Conservation (phyloP, 805 yeast species). For the Myxozyma nipponensis region DNA sequence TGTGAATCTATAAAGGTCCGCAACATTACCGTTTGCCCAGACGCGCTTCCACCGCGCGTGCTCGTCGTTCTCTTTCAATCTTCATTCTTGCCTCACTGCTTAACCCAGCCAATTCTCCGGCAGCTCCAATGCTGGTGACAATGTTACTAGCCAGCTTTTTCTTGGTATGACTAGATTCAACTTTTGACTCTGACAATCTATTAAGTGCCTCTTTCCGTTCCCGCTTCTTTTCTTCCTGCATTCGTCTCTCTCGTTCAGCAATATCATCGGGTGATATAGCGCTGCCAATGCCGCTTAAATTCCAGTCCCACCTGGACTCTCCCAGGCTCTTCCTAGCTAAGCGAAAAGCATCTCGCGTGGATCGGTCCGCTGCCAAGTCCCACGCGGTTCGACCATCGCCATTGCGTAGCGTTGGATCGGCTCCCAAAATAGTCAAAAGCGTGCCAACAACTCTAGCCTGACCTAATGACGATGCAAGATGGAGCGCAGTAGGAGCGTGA, state of each 20-base stretch:
- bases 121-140: constrained; percentile 29
- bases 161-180: constrained; percentile 15
- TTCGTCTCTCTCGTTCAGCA: constrained; percentile 28
- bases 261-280: constrained; percentile 42
- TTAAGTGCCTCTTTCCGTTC: constrained; percentile 30
- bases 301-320: constrained; percentile 69
- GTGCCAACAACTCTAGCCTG: constrained; percentile 60
- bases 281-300: constrained; percentile 56
- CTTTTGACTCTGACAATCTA: constrained; percentile 6
- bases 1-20: too few relatives aligned
- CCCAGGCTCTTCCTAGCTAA: constrained; percentile 65
- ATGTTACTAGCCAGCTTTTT: constrained; percentile 28
- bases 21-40: not conserved
- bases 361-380: constrained; percentile 53
- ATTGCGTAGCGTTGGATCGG: constrained; percentile 62
- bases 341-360: constrained; percentile 53
- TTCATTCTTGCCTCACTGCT: constrained; percentile 69
- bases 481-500: constrained; percentile 69
- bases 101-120: constrained; percentile 44
- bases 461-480: constrained; percentile 69
- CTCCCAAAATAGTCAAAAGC: constrained; percentile 58
- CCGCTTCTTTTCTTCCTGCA: constrained; percentile 8
- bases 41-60: constrained; percentile 94
- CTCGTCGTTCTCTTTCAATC: constrained; percentile 89
- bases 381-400: constrained; percentile 59